phyloP scores from a whole-genome alignment of 352 stramenopile species.

The Thalassiosira mediterranea region DNA sequence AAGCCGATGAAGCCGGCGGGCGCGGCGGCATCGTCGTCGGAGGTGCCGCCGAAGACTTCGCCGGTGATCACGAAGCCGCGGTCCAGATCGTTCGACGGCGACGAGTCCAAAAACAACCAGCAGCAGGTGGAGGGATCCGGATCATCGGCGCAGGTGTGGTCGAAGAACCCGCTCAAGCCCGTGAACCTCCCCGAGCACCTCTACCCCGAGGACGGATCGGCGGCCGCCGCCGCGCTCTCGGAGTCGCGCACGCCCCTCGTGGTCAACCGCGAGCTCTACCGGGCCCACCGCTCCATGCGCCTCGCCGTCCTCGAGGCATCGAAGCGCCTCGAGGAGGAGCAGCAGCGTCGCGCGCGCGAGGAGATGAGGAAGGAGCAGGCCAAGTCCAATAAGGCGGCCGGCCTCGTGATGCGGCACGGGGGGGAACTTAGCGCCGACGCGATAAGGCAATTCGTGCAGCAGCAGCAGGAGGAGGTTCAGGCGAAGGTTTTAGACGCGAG shows the following conservation, averaged over 20 bases:
- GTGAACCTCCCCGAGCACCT: too few relatives aligned
- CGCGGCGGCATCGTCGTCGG: too few relatives aligned
- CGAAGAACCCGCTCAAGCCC: too few relatives aligned
- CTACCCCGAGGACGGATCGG: too few relatives aligned
- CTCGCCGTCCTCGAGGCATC: constrained; percentile 68
- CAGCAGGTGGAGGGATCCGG: too few relatives aligned
- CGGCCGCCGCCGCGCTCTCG: too few relatives aligned
- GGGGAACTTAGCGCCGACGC: constrained; percentile 52
- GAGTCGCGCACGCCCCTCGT: constrained; percentile 53
- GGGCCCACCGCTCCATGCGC: constrained; percentile 67
- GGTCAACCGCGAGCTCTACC: constrained; percentile 63
- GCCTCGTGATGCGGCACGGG: constrained; percentile 65
- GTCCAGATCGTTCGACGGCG: constrained; percentile 43
- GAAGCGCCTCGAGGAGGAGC: constrained; percentile 71
- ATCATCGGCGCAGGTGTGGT: too few relatives aligned
- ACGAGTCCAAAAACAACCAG: too few relatives aligned
- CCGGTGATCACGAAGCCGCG: constrained; percentile 8
- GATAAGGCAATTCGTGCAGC: constrained; percentile 59
- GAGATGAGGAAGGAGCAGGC: constrained; percentile 47
- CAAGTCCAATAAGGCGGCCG: constrained; percentile 33
- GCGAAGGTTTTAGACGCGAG: constrained; percentile 49
- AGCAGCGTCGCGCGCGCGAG: constrained; percentile 49
- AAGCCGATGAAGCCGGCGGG: constrained; percentile 6
- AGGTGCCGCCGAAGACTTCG: constrained; percentile 2
- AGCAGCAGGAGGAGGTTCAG: constrained; percentile 50